Conservation (phyloP, 495 filamentous ascomycete genomes). For the Tuber brumale region DNA sequence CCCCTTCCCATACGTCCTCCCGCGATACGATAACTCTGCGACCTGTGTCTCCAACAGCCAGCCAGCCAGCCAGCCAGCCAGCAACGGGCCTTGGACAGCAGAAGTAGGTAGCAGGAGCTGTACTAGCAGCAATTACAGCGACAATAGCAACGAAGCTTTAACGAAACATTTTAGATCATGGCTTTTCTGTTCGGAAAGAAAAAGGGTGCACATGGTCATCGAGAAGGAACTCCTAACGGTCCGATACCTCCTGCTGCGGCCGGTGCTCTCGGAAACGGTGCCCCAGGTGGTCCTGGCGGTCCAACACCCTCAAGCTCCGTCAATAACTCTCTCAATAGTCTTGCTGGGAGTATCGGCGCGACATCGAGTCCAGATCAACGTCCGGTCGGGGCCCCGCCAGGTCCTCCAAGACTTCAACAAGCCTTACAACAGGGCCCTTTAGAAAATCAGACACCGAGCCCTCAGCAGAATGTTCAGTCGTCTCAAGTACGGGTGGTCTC, state of each 20-base stretch:
- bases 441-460: slow-evolving; percentile 43
- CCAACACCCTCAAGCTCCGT: slow-evolving; percentile 57
- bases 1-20: neutral
- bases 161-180: slow-evolving; percentile 46
- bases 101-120: neutral
- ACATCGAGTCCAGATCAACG: slow-evolving; percentile 21
- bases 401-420: slow-evolving; percentile 51
- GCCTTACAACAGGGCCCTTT: slow-evolving; percentile 45
- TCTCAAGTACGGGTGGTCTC: slow-evolving; percentile 25
- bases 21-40: slow-evolving; percentile 4
- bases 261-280: slow-evolving; percentile 46
- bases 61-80: neutral
- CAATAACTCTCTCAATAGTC: slow-evolving; percentile 58
- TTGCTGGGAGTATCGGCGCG: slow-evolving; percentile 43
- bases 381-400: slow-evolving; percentile 28
- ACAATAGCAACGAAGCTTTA: neutral
- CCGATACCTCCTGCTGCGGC: slow-evolving; percentile 52
- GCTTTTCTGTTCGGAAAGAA: slow-evolving; percentile 61
- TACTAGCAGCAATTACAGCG: neutral
- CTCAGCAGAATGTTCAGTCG: slow-evolving; percentile 23
- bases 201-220: slow-evolving; percentile 45
- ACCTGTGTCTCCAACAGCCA: neutral
- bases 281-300: slow-evolving; percentile 15
- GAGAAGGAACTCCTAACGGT: slow-evolving; percentile 46
- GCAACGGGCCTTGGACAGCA: neutral